Percentiles rank a stretch among this genome's conserved stretches.
Evolutionary conservation across 164 flowering plant species (phyloP).

Genomic region (Cinnamomum micranthum): DNA sequence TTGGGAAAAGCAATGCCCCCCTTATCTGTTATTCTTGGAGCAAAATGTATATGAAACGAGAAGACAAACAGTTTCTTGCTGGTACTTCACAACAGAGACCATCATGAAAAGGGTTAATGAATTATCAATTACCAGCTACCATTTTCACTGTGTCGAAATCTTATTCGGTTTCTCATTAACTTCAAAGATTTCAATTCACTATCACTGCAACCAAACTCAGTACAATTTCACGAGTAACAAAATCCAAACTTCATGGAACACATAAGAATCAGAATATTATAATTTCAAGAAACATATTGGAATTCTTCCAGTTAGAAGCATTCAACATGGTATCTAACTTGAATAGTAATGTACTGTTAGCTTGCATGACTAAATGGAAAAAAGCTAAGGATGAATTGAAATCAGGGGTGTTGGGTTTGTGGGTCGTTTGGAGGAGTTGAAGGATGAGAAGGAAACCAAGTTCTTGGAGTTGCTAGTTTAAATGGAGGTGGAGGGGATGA

Average conservation of each 20-base stretch:
- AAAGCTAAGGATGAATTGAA: not conserved
- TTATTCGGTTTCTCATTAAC: too few relatives aligned
- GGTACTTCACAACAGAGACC: too few relatives aligned
- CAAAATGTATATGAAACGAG: too few relatives aligned
- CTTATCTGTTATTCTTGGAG: too few relatives aligned
- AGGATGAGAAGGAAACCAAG: constrained; percentile 9
- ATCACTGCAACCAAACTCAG: too few relatives aligned
- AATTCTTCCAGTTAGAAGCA: not conserved
- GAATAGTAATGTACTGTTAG: not conserved
- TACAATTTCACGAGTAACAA: too few relatives aligned
- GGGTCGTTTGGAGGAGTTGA: constrained; percentile 12
- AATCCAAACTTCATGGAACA: not conserved
- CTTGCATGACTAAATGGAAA: not conserved
- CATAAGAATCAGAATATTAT: not conserved
- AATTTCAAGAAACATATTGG: not conserved
- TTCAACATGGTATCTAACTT: not conserved
- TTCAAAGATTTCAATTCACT: too few relatives aligned
- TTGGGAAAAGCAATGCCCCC: too few relatives aligned
- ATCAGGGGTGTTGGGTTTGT: constrained; percentile 10
- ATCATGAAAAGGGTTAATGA: too few relatives aligned
- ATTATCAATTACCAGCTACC: too few relatives aligned
- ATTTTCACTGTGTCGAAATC: too few relatives aligned
- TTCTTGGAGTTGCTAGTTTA: constrained; percentile 4
- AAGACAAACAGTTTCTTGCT: too few relatives aligned
- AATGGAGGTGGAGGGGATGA: constrained; percentile 10